Evolutionary conservation across 345 rosid genomes (phyloP).

Genomic region (Camelina neglecta): DNA sequence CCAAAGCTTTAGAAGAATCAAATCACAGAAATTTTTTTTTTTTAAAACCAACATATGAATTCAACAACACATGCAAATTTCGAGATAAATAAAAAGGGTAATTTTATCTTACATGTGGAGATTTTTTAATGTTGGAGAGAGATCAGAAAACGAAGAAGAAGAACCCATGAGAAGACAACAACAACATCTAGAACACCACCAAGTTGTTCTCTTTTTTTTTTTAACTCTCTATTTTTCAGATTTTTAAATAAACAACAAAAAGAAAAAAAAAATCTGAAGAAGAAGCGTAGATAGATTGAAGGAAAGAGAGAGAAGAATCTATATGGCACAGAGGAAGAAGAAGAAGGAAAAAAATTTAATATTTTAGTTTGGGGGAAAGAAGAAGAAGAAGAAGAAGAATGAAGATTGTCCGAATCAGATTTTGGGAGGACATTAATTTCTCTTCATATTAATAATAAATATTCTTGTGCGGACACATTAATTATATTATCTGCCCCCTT

Average conservation of each 20-base stretch:
- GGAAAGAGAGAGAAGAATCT: constrained; percentile 36
- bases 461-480: constrained; percentile 28
- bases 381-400: constrained; percentile 18
- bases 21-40: constrained; percentile 13
- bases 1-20: constrained; percentile 50
- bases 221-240: background rate
- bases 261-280: background rate
- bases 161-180: constrained; percentile 32
- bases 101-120: constrained; percentile 56
- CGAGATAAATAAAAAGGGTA: background rate
- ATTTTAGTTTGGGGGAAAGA: constrained; percentile 31
- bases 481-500: constrained; percentile 11
- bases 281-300: constrained; percentile 42
- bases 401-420: constrained; percentile 40
- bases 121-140: constrained; percentile 40
- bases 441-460: constrained; percentile 35
- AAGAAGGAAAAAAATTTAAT: background rate
- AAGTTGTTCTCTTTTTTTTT: constrained; percentile 21
- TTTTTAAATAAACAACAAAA: constrained; percentile 19
- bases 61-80: constrained; percentile 40
- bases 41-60: background rate
- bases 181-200: constrained; percentile 18
- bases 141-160: constrained; percentile 55
- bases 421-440: constrained; percentile 39
- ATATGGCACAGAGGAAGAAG: constrained; percentile 40